Percentiles rank a stretch among this genome's conserved stretches.
Conservation (phyloP, 2,329 filamentous ascomycete genomes). For the Penicillium crustosum region DNA sequence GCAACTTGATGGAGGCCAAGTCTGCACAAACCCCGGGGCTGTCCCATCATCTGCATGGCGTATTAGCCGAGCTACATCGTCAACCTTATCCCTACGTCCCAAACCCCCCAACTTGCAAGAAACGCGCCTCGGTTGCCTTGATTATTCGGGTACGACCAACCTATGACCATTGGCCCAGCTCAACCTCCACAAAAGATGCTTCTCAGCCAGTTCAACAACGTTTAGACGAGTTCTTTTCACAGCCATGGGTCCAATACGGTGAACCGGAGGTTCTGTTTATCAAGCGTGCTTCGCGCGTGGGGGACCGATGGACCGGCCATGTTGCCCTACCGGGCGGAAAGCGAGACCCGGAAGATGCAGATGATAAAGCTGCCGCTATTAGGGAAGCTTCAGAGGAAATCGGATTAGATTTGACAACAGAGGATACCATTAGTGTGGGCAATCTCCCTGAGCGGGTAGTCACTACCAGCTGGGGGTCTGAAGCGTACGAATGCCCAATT, state of each 20-base stretch:
- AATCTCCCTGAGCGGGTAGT: constrained; percentile 67
- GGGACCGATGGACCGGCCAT: constrained; percentile 69
- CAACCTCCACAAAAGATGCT: constrained; percentile 19
- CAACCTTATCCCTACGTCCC: constrained; percentile 46
- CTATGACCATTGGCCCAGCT: constrained; percentile 54
- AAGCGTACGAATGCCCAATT: constrained; percentile 46
- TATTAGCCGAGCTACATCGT: constrained; percentile 34
- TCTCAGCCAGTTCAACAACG: constrained; percentile 39
- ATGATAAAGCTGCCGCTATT: constrained; percentile 62
- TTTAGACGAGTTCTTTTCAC: constrained; percentile 60
- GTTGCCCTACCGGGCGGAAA: constrained; percentile 68
- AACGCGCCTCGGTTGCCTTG: constrained; percentile 65
- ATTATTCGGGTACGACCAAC: constrained; percentile 63
- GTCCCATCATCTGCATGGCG: constrained; percentile 32
- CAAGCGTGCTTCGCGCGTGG: constrained; percentile 63
- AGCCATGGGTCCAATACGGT: constrained; percentile 64
- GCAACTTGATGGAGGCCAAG: background rate
- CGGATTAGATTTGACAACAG: constrained; percentile 57
- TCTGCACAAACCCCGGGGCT: constrained; percentile 13
- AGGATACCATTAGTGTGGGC: constrained; percentile 52
- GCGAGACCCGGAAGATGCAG: constrained; percentile 62
- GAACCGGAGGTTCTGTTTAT: constrained; percentile 71
- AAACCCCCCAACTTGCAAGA: constrained; percentile 51
- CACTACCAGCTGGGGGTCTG: constrained; percentile 65
- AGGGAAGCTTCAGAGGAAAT: constrained; percentile 68